phyloP scores from a whole-genome alignment of 306 rosid genomes.

The Rubus idaeus region DNA sequence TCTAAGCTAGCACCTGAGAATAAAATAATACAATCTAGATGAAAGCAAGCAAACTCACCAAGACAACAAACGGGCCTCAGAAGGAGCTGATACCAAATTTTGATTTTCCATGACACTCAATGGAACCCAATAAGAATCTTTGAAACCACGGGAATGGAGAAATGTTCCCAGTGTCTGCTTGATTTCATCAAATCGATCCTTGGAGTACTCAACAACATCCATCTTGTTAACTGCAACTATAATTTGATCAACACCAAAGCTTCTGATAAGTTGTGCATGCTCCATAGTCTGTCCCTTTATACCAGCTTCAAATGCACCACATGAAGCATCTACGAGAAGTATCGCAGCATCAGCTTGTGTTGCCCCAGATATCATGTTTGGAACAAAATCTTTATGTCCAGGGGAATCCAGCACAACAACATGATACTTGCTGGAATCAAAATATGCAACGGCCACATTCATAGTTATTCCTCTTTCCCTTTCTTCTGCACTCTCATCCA shows the following conservation, averaged over 20 bases:
- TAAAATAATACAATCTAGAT: neutral
- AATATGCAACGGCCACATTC: constrained; percentile 98
- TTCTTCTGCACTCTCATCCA: constrained; percentile 96
- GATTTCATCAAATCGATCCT: constrained; percentile 83
- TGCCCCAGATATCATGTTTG: constrained; percentile 98
- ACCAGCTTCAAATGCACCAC: constrained; percentile 92
- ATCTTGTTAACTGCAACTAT: constrained; percentile 90
- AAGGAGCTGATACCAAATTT: constrained; percentile 83
- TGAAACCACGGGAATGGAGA: constrained; percentile 85
- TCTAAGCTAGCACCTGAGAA: neutral
- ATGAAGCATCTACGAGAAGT: constrained; percentile 88
- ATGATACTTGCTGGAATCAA: constrained; percentile 86
- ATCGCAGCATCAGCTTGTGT: constrained; percentile 97
- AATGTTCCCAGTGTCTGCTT: constrained; percentile 66
- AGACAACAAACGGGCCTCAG: constrained; percentile 55
- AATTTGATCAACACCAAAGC: constrained; percentile 95
- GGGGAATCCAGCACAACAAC: constrained; percentile 98
- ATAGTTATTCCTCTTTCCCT: constrained; percentile 98
- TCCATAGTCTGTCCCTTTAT: constrained; percentile 96
- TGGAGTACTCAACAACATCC: constrained; percentile 83
- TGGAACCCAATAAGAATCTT: constrained; percentile 87
- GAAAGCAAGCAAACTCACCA: constrained; percentile 54
- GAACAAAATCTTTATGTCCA: constrained; percentile 97
- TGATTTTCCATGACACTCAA: constrained; percentile 91
- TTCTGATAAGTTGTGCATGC: constrained; percentile 92